Evolutionary conservation across 176 grass and related monocot genomes (phyloP), one percentile per base, ranked within the genome.

Genomic region (Oryza brachyantha): DNA sequence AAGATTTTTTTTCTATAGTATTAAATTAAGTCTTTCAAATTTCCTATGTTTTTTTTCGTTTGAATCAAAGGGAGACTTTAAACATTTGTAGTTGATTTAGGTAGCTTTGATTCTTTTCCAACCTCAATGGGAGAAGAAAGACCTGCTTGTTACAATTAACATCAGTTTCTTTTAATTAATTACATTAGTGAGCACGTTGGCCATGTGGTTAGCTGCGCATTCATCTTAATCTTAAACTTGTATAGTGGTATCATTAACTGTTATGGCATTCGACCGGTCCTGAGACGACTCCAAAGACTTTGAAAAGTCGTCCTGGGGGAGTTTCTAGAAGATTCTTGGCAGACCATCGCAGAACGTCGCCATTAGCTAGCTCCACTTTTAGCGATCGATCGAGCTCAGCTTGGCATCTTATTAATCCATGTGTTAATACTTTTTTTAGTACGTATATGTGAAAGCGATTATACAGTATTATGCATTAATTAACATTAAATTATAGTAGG

Each of bases 241-340:
- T 24, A n/a, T 2, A 57, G 8, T 24, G n/a, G 10, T 22, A 57
- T 57, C 52, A 10, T 24, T 46, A 46, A 38, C 25, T 43, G 38
- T 29, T 45, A 9, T 9, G 39, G 24, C 13, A 27, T 14, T 68
- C n/a, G 24, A 6, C 39, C 12, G 13, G n/a, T 57, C 52, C n/a
- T n/a, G 21, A 57, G 21, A 57, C 16, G 68, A 45, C 8, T 19
- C 8, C 25, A 16, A 29, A 3, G 14, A 3, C 68, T 46, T 78
- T 64, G 82, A 84, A 38, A 39, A 78, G 55, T 78, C 74, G 66
- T 78, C 74, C 29, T n/a, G 74, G 21, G 27, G 10, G n/a, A 24
- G 52, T 57, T 57, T 81, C 67, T 70, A 77, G 73, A 84, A 84
- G 73, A 38, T 10, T 42, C 82, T 37, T 22, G 66, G 64, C n/a